These are phyloP conservation scores for Halophytophthora batemanensis DNA, from an alignment of 352 stramenopile species.

Conservation along the genomic window DNA sequence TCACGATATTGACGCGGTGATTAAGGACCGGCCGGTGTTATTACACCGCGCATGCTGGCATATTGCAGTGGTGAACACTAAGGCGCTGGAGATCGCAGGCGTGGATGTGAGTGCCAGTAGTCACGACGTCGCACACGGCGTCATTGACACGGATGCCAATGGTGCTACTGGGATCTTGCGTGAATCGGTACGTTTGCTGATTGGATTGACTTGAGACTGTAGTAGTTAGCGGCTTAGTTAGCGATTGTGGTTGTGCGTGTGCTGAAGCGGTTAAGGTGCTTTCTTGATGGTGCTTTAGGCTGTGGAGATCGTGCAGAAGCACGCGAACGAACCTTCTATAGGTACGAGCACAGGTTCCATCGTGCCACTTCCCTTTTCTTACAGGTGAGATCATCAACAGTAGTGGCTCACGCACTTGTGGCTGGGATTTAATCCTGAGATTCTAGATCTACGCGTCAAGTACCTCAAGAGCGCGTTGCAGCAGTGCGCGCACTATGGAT, in stretches of 20 bases:
- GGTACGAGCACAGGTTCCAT: constrained; percentile 21
- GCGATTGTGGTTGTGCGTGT: neutral
- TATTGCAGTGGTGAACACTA: constrained; percentile 84
- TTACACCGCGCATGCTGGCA: constrained; percentile 90
- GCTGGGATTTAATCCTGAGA: neutral
- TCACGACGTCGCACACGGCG: constrained; percentile 36
- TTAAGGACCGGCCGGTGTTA: constrained; percentile 64
- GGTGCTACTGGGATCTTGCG: constrained; percentile 67
- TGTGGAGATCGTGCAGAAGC: constrained; percentile 66
- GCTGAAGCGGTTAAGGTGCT: neutral
- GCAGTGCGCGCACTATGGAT: constrained; percentile 64
- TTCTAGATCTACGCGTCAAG: constrained; percentile 49
- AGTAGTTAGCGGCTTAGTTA: too few species aligned
- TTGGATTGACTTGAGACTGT: too few species aligned
- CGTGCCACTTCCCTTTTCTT: neutral
- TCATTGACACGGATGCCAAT: constrained; percentile 61
- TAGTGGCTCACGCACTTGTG: neutral
- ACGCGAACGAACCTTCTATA: constrained; percentile 63
- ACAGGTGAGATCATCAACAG: neutral
- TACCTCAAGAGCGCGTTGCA: constrained; percentile 61
- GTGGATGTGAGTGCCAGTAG: constrained; percentile 36
- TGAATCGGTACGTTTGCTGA: constrained; percentile 43
- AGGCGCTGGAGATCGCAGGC: constrained; percentile 69
- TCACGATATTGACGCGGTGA: constrained; percentile 73
- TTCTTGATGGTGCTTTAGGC: constrained; percentile 28